These are phyloP conservation scores for Rosa hybrid DNA, from an alignment of 331 rosid genomes.

Conservation along the genomic window DNA sequence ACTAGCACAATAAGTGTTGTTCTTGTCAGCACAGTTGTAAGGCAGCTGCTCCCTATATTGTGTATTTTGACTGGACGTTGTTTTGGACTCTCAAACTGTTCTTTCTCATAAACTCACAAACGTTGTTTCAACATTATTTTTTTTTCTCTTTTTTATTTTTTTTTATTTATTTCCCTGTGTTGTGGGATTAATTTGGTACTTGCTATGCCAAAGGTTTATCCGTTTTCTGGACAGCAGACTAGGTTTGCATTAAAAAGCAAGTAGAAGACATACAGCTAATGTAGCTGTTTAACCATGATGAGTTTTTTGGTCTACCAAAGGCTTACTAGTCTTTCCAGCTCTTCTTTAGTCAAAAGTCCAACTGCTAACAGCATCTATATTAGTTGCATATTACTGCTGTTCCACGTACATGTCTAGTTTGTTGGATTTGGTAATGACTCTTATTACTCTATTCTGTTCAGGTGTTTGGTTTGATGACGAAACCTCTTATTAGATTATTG, in stretches of 20 bases:
- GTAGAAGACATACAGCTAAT: neutral
- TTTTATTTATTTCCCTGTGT: neutral
- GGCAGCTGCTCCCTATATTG: conserved; percentile 17
- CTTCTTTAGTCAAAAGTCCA: neutral
- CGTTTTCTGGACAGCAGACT: neutral
- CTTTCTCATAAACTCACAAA: neutral
- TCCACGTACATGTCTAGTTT: neutral
- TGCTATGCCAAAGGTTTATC: neutral
- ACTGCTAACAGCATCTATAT: neutral
- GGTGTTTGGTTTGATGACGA: conserved; percentile 21
- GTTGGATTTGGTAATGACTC: neutral
- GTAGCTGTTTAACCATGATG: neutral
- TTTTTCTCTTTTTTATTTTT: neutral
- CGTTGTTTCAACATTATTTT: too few species aligned
- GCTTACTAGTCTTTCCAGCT: neutral
- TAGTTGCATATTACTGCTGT: neutral
- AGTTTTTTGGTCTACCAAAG: neutral
- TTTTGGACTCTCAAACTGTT: neutral
- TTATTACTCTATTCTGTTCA: neutral
- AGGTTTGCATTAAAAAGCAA: neutral
- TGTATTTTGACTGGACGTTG: conserved; percentile 18
- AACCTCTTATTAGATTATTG: conserved; percentile 27
- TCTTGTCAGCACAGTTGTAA: conserved; percentile 85
- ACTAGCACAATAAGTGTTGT: conserved; percentile 85
- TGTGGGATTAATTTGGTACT: neutral